A percentile compares a stretch with the other conserved stretches of the same genome.
Conservation (phyloP, 2,329 filamentous ascomycete genomes). For the Magnaporthales sp. region DNA sequence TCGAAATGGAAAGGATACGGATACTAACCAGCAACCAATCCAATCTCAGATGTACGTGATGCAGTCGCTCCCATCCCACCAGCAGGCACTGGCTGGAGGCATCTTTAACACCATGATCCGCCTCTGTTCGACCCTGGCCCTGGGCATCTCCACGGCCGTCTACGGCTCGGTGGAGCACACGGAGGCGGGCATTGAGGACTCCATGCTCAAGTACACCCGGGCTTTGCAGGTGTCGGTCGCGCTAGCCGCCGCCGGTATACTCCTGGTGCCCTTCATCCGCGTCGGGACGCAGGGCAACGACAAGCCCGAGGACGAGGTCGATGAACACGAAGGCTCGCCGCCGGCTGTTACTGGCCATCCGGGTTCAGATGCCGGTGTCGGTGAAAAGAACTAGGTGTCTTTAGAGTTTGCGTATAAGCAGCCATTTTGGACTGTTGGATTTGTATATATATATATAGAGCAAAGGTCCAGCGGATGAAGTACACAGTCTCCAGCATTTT, state of each 20-base stretch:
- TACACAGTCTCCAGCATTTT: not conserved
- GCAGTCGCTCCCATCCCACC: constrained; percentile 50
- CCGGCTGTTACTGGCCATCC: no score
- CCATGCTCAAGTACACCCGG: constrained; percentile 38
- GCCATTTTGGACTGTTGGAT: not conserved
- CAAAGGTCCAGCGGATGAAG: no score
- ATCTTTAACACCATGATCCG: constrained; percentile 60
- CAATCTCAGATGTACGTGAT: constrained; percentile 55
- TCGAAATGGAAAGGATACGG: not conserved
- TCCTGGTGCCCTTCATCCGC: constrained; percentile 41
- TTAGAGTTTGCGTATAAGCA: not conserved
- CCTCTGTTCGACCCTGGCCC: constrained; percentile 48
- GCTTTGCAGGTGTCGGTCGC: constrained; percentile 41
- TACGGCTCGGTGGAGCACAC: constrained; percentile 39
- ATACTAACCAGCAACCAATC: constrained; percentile 4
- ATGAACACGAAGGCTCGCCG: no score
- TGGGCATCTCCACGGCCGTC: constrained; percentile 54
- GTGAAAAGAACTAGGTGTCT: not conserved
- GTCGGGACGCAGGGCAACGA: constrained; percentile 41
- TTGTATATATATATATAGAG: no score
- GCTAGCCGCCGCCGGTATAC: constrained; percentile 30
- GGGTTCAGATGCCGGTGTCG: no score
- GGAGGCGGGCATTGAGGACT: constrained; percentile 23
- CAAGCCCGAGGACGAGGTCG: not conserved
- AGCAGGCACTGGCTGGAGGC: constrained; percentile 58